A percentile compares a stretch with the other conserved stretches of the same genome.
Conservation (phyloP, 805 yeast species). For the Starmerella potacharoeniae region DNA sequence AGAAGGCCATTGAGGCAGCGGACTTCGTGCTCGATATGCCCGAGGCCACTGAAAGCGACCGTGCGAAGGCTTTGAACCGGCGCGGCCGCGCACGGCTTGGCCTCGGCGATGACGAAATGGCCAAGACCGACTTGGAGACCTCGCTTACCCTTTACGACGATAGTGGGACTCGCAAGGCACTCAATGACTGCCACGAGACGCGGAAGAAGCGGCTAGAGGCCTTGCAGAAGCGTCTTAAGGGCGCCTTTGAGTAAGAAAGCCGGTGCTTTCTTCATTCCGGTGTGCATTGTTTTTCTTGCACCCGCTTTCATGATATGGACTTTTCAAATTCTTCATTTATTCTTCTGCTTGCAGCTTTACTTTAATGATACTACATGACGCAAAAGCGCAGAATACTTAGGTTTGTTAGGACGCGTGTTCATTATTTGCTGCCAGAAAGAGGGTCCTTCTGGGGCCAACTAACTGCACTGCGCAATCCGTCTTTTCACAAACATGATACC, state of each 20-base stretch:
- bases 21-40: slow-evolving; percentile 51
- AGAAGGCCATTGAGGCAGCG: slow-evolving; percentile 46
- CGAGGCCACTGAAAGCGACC: slow-evolving; percentile 39
- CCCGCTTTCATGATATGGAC: too few relatives aligned
- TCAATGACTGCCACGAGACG: slow-evolving; percentile 7
- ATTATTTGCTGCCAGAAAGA: too few relatives aligned
- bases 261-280: too few relatives aligned
- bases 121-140: slow-evolving; percentile 48
- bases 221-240: background rate
- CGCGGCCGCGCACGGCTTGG: slow-evolving; percentile 60
- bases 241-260: background rate
- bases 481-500: too few relatives aligned
- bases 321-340: too few relatives aligned
- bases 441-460: too few relatives aligned
- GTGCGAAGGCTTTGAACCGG: slow-evolving; percentile 76
- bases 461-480: too few relatives aligned
- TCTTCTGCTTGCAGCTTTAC: too few relatives aligned
- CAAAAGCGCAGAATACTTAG: too few relatives aligned
- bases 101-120: slow-evolving; percentile 57
- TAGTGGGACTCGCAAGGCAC: slow-evolving; percentile 9
- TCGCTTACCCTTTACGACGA: slow-evolving; percentile 34
- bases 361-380: too few relatives aligned
- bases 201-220: background rate
- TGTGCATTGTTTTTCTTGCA: too few relatives aligned
- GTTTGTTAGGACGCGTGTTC: too few relatives aligned